Conservation (phyloP, 208 protist species). For the Ichthyophonus hoferi region DNA sequence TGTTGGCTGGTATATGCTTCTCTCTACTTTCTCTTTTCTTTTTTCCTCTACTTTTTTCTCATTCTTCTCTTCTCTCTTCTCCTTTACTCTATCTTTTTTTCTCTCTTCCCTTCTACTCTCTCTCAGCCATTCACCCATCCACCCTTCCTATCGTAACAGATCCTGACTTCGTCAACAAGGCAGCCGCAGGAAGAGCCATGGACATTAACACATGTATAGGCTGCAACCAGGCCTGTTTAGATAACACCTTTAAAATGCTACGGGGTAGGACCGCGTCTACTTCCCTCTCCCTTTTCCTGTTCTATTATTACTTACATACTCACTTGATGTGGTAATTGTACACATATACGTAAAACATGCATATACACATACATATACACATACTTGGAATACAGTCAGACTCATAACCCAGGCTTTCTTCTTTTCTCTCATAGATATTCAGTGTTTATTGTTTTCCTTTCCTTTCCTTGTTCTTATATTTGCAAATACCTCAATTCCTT, state of each 20-base stretch:
- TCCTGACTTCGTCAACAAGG: constrained; percentile 77
- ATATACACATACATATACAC: no score
- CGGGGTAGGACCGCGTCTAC: no score
- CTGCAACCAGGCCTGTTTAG: constrained; percentile 86
- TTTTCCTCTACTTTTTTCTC: neutral
- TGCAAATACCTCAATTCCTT: neutral
- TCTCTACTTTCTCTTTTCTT: neutral
- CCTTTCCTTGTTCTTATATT: neutral
- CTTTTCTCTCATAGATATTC: no score
- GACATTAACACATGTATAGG: constrained; percentile 83
- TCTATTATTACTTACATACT: no score
- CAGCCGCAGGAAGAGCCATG: constrained; percentile 57
- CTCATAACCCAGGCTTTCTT: no score
- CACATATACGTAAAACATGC: no score
- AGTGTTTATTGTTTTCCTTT: no score
- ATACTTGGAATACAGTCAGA: no score
- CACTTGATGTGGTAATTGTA: no score
- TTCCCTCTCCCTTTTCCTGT: no score
- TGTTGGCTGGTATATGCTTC: constrained; percentile 68
- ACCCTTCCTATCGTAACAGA: no score
- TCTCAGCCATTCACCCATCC: no score
- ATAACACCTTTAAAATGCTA: constrained; percentile 84
- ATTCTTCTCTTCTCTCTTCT: neutral
- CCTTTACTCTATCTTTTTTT: constrained; percentile 35
- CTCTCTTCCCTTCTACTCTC: neutral